Evolutionary conservation across 495 filamentous ascomycete genomes (phyloP), one percentile per base, ranked within the genome.

Genomic region (Talaromyces borbonicus): DNA sequence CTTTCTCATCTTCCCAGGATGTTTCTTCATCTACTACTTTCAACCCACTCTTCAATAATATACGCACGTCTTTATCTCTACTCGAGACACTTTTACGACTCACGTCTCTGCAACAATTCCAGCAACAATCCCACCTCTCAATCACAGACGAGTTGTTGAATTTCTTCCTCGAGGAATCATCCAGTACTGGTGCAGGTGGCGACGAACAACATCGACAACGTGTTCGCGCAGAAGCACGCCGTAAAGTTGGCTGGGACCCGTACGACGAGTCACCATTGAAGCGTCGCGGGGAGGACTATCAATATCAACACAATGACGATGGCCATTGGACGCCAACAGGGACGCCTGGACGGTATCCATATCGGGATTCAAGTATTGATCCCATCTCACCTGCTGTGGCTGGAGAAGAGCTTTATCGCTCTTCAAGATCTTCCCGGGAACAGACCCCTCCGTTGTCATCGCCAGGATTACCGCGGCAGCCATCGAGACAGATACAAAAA

Each of bases 121-220:
- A 95, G 56, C 93, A 99, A 74, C 74, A 81, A 32, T 87, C 88
- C 1, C 93, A 99, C 53, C 77, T 97, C 24, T 75, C 87, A 26
- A 93, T 96, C 54, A 86, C 83, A n/a, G 93, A 99, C 57, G 87
- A 99, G 59, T 75, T 95, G 6, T 72, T 97, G 12, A 89, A 81
- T 47, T 95, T 97, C 69, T 99, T 97, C 71, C 75, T 99, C 27
- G 79, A 85, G 50, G 88, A 95, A 57, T 84, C 80, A 0, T 73
- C 76, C 19, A 77, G 79, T 4, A 85, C 83, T 4, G 87, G 80
- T 49, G 80, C 84, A 15, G 86, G 83, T 0, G 71, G 79, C 24
- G 77, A 84, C 48, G 77, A 79, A 7, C 80, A 90, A 41, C 76
- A 78, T 12, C 83, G 86, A 23, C 79, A 78, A 49, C 73, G 72